Conservation (phyloP, 306 rosid species). For the Delonix regia region DNA sequence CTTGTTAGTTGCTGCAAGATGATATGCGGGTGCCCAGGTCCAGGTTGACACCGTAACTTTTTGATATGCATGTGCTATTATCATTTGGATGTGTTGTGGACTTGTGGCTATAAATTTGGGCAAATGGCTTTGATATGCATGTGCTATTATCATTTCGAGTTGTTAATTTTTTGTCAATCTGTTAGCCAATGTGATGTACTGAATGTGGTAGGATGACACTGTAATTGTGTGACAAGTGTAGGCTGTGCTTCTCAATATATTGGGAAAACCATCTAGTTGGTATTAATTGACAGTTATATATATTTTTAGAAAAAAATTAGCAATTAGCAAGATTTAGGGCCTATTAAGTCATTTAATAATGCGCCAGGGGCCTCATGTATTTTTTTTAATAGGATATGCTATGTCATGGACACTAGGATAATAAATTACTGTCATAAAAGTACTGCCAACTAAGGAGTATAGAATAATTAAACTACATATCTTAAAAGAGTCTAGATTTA, state of each 20-base stretch:
- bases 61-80: too few relatives aligned
- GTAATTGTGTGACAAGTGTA: not conserved
- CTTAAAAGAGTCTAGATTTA: constrained; percentile 20
- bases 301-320: not conserved
- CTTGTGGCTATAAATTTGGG: not conserved
- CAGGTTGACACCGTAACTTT: not conserved
- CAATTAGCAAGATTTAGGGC: not conserved
- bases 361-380: not conserved
- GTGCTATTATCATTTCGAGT: not conserved
- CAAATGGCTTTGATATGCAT: not conserved
- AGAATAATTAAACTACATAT: not conserved
- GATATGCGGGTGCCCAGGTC: not conserved
- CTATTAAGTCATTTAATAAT: not conserved
- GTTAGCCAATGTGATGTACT: not conserved
- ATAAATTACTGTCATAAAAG: not conserved
- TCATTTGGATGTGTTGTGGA: not conserved
- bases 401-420: not conserved
- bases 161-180: not conserved
- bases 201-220: not conserved
- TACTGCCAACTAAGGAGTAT: constrained; percentile 12
- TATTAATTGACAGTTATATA: not conserved
- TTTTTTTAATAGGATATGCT: not conserved
- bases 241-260: not conserved
- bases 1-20: not conserved
- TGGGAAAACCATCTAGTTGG: not conserved